Conservation (phyloP, 2,329 filamentous ascomycete genomes). For the Talaromyces sp. region DNA sequence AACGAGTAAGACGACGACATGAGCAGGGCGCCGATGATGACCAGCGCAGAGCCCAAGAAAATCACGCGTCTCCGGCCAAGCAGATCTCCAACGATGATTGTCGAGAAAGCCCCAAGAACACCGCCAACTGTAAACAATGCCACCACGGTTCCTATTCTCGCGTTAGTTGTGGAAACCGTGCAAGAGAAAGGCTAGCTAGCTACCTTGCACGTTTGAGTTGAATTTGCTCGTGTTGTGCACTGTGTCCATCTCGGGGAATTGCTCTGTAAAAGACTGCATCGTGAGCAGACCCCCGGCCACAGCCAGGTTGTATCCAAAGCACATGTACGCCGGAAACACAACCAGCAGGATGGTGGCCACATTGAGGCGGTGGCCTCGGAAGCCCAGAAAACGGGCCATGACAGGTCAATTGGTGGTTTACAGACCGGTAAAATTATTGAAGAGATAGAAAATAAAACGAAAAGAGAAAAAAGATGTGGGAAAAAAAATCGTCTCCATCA, state of each 20-base stretch:
- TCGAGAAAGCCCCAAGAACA: constrained; percentile 41
- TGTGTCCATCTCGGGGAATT: constrained; percentile 48
- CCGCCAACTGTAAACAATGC: constrained; percentile 43
- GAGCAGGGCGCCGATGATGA: constrained; percentile 40
- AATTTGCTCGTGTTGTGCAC: constrained; percentile 35
- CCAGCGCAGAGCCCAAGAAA: constrained; percentile 32
- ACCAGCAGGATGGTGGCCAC: constrained; percentile 20
- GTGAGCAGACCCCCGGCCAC: constrained; percentile 54
- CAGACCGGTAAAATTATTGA: background rate
- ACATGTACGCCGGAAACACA: constrained; percentile 28
- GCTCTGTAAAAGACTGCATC: constrained; percentile 53
- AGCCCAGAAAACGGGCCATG: constrained; percentile 18
- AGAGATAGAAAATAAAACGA: background rate
- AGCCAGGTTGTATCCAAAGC: constrained; percentile 50
- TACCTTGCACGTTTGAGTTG: constrained; percentile 42
- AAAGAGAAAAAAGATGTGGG: background rate
- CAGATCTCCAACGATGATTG: constrained; percentile 40
- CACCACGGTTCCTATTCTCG: constrained; percentile 28
- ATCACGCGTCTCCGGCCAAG: constrained; percentile 41
- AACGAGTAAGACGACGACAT: constrained; percentile 41
- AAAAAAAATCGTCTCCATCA: background rate
- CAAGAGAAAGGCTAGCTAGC: background rate
- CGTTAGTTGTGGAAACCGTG: background rate
- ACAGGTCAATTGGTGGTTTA: background rate
- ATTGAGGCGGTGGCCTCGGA: constrained; percentile 17